Base-by-base conservation (phyloP, 345 rosid species). In the Cardamine resedifolia region DNA sequence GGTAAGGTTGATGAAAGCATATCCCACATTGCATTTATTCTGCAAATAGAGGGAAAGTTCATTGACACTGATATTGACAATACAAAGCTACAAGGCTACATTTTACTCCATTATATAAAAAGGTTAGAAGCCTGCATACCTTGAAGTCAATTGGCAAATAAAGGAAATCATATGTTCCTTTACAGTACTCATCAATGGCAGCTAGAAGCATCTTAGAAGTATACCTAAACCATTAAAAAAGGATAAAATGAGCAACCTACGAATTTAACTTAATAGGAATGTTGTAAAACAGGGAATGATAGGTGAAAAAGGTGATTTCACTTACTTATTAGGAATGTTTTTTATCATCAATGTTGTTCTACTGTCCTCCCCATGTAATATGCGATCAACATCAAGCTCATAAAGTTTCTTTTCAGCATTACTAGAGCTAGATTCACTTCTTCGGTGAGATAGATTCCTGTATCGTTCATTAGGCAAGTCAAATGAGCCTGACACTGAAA, bases 341-440 rank as follows among this genome's bases (percentile, higher is more conserved):
- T 91, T 94, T 67, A 94, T 88, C 98, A 94, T 91, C 71, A 94
- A 88, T 0, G 98, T 94, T 27, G 97, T 94, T 56, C 98, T 79
- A 64, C 24, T 81, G 79, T 94, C 98, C 26, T 89, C 92, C 61
- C 97, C 96, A 45, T 64, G 85, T 58, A 79, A 51, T 72, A 94
- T 91, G 72, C 89, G 86, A 65, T 94, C 91, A 38, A 88, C 64
- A 70, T 94, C 96, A 70, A 94, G 97, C 81, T 94, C 98, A 68
- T 81, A 94, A 57, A 82, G 95, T 66, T 83, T 94, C 87, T 86
- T 92, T 61, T 87, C 91, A 60, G 86, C 91, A 56, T 83, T 84
- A 78, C 81, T 85, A 64, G 87, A 78, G 73, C 60, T 80, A 39
- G 82, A 74, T 66, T 89, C 98, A 71, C 79, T 94, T 83, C 96